Evolutionary conservation across 345 rosid species (phyloP).

Genomic region (Gossypioides kirkii): DNA sequence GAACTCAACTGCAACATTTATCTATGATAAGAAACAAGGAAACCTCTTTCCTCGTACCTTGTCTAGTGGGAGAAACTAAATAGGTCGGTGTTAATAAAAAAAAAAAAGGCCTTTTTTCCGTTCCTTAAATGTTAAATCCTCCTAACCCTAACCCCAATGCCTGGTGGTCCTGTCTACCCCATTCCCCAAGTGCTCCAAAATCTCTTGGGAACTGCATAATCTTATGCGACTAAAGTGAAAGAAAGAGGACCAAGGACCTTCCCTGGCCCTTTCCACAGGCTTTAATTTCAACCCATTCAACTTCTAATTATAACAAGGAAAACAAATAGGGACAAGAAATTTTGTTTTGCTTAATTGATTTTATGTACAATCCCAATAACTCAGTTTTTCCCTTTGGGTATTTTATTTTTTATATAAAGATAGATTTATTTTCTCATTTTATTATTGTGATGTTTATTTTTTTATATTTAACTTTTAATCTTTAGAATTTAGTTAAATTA

Average conservation of each 20-base stretch:
- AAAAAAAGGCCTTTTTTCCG: background rate
- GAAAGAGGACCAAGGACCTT: background rate
- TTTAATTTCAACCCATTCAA: slow-evolving; percentile 6
- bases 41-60: slow-evolving; percentile 27
- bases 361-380: background rate
- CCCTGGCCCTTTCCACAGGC: background rate
- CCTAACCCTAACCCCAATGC: background rate
- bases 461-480: too few relatives aligned
- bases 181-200: background rate
- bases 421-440: too few relatives aligned
- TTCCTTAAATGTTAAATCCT: slow-evolving; percentile 14
- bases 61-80: slow-evolving; percentile 14
- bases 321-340: background rate
- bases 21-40: background rate
- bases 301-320: background rate
- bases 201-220: background rate
- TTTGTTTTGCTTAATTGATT: background rate
- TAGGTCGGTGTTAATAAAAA: slow-evolving; percentile 22
- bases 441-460: too few relatives aligned
- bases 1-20: background rate
- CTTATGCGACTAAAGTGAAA: background rate
- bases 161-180: background rate
- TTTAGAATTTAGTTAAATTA: too few relatives aligned
- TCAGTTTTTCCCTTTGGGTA: background rate
- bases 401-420: background rate